These are phyloP conservation scores for Solanum chacoense DNA, from an alignment of 305 asterid species.

Conservation along the genomic window DNA sequence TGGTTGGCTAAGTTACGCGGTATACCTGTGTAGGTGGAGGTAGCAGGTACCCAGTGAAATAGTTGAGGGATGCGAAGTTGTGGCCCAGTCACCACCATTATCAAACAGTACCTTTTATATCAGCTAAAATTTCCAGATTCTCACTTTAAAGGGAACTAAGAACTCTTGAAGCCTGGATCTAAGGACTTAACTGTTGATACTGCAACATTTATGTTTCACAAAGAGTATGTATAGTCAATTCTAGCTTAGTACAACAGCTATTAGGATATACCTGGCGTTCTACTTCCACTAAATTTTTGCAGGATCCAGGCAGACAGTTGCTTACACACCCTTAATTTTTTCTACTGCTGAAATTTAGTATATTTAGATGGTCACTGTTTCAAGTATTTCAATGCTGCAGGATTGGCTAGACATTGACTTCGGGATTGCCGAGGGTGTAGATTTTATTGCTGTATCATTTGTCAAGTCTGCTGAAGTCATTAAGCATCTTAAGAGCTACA, in stretches of 20 bases:
- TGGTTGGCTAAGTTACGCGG: not conserved
- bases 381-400: slow-evolving; percentile 25
- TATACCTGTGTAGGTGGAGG: not conserved
- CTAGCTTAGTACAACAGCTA: not conserved
- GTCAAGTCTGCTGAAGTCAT: slow-evolving; percentile 97
- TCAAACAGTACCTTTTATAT: not conserved
- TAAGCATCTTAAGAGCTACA: slow-evolving; percentile 88
- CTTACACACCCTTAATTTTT: not conserved
- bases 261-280: not conserved
- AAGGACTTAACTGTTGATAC: not conserved
- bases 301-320: not conserved
- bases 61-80: not conserved
- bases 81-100: not conserved
- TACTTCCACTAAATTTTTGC: not conserved
- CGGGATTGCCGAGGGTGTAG: slow-evolving; percentile 96
- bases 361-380: slow-evolving; percentile 12
- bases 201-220: not conserved
- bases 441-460: slow-evolving; percentile 92
- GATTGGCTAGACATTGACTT: slow-evolving; percentile 98
- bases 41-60: not conserved
- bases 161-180: not conserved
- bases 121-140: not conserved
- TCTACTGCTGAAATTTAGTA: not conserved
- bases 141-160: not conserved
- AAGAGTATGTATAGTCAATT: not conserved